phyloP scores from a whole-genome alignment of 1,139 yeast species.

The Lodderomyces beijingensis region DNA sequence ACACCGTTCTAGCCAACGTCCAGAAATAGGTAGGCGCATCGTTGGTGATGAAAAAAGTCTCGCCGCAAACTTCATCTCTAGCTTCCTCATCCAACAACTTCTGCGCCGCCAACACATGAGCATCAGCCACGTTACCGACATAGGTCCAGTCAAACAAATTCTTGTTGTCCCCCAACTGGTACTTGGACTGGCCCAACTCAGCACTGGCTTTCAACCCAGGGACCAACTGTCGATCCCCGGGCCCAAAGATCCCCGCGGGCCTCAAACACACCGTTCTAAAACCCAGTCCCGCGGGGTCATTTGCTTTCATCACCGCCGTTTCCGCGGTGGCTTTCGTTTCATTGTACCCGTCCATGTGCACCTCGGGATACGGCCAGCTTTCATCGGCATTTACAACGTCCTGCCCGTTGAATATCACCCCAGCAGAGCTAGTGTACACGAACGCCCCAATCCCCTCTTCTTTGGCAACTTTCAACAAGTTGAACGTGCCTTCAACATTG shows the following conservation, averaged over 20 bases:
- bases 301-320: conserved; percentile 68
- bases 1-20: conserved; percentile 94
- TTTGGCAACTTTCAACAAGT: conserved; percentile 64
- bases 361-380: conserved; percentile 84
- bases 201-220: conserved; percentile 90
- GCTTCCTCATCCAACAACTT: conserved; percentile 49
- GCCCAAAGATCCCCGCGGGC: conserved; percentile 98
- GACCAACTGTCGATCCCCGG: conserved; percentile 95
- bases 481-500: conserved; percentile 84
- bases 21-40: conserved; percentile 95
- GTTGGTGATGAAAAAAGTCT: conserved; percentile 85
- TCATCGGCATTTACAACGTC: conserved; percentile 92
- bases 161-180: conserved; percentile 90
- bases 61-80: conserved; percentile 61
- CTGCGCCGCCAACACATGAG: conserved; percentile 89
- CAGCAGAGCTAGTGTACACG: conserved; percentile 95
- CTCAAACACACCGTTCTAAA: conserved; percentile 80
- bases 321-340: conserved; percentile 95
- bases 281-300: conserved; percentile 43
- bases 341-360: conserved; percentile 95
- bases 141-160: conserved; percentile 95
- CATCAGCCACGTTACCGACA: conserved; percentile 98
- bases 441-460: conserved; percentile 55
- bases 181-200: conserved; percentile 78
- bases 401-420: conserved; percentile 92